These are phyloP conservation scores for Penicillium sp. DNA, from an alignment of 2,329 filamentous ascomycete species.

Conservation along the genomic window DNA sequence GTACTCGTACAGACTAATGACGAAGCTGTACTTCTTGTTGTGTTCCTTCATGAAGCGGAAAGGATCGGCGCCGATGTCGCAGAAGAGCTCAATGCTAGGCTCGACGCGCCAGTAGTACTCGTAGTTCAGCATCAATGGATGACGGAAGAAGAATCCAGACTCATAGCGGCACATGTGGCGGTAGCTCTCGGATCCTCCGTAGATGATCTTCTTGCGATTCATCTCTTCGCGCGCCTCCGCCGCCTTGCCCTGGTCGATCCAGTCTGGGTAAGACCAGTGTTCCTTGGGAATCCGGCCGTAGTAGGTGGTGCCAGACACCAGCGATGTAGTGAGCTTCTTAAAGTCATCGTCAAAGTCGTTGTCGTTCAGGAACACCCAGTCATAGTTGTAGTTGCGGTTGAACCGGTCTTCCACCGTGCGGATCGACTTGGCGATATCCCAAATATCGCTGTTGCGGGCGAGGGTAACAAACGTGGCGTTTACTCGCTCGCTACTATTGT, in stretches of 20 bases:
- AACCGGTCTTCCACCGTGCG: slow-evolving; percentile 96
- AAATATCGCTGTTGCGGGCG: slow-evolving; percentile 86
- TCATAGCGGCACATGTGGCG: slow-evolving; percentile 99
- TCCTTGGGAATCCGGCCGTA: slow-evolving; percentile 86
- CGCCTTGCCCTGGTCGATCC: slow-evolving; percentile 93
- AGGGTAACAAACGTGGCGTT: slow-evolving; percentile 98
- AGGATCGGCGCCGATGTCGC: slow-evolving; percentile 90
- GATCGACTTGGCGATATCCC: slow-evolving; percentile 95
- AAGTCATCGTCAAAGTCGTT: slow-evolving; percentile 88
- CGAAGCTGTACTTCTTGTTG: slow-evolving; percentile 97
- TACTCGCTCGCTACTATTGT: slow-evolving; percentile 64
- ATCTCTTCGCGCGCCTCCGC: slow-evolving; percentile 88
- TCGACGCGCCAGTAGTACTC: slow-evolving; percentile 99
- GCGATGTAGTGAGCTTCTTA: slow-evolving; percentile 80
- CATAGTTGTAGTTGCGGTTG: slow-evolving; percentile 94
- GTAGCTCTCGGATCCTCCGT: slow-evolving; percentile 94
- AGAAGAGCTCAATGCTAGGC: slow-evolving; percentile 92
- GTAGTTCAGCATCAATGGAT: slow-evolving; percentile 87
- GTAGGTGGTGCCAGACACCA: slow-evolving; percentile 87
- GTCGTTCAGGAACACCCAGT: slow-evolving; percentile 99
- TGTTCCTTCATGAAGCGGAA: slow-evolving; percentile 96
- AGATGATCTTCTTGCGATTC: slow-evolving; percentile 92
- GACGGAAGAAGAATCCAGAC: slow-evolving; percentile 98
- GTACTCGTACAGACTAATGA: slow-evolving; percentile 93
- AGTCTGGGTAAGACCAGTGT: slow-evolving; percentile 95